These are phyloP conservation scores for Xanthoconium stramineum DNA, from an alignment of 768 basidiomycete genomes.

Conservation along the genomic window DNA sequence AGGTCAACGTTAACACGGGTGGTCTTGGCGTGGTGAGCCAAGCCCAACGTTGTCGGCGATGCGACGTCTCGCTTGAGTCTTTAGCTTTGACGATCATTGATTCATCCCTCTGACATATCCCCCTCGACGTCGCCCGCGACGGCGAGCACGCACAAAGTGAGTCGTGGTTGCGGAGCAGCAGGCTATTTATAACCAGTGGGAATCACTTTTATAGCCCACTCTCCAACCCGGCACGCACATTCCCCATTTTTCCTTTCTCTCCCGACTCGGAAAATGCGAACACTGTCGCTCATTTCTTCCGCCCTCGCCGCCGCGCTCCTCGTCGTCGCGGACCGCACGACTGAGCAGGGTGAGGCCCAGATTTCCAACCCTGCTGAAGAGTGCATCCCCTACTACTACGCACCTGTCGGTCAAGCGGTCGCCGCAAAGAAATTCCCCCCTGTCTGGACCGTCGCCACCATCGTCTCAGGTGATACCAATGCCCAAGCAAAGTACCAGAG, in stretches of 20 bases:
- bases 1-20: too few species aligned
- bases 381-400: not conserved
- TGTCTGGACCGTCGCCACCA: not conserved
- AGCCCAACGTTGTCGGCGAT: too few species aligned
- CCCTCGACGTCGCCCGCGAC: too few species aligned
- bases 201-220: not conserved
- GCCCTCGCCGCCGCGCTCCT: not conserved
- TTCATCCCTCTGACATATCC: too few species aligned
- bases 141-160: too few species aligned
- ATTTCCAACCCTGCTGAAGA: not conserved
- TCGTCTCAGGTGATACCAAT: not conserved
- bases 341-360: not conserved
- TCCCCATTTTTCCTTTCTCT: not conserved
- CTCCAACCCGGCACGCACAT: too few species aligned
- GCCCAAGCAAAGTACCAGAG: not conserved
- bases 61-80: too few species aligned
- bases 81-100: too few species aligned
- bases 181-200: too few species aligned
- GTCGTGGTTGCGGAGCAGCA: too few species aligned
- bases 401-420: not conserved
- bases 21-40: too few species aligned
- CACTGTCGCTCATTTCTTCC: not conserved
- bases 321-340: not conserved
- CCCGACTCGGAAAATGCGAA: not conserved
- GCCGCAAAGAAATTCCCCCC: not conserved